Conservation (phyloP, 2,329 filamentous ascomycete genomes). For the Orbilia javanica region DNA sequence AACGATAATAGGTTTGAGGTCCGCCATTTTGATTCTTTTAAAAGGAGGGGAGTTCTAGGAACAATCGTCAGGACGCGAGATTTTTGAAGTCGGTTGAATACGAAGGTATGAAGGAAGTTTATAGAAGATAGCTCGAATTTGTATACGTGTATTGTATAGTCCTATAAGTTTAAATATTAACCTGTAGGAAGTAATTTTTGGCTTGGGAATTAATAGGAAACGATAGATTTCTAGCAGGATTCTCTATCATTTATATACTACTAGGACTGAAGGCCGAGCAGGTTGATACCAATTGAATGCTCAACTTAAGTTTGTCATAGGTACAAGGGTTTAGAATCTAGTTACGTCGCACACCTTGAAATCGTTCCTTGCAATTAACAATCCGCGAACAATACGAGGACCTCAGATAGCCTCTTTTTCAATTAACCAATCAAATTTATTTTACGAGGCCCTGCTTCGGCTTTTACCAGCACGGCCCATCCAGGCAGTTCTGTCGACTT, state of each 20-base stretch:
- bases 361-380: background rate
- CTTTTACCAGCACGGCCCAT: background rate
- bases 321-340: no score
- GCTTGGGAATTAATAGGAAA: background rate
- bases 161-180: background rate
- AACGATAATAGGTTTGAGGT: constrained; percentile 48
- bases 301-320: background rate
- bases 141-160: background rate
- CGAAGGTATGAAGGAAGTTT: no score
- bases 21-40: constrained; percentile 28
- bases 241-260: constrained; percentile 2
- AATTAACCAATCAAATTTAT: background rate
- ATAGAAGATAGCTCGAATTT: background rate
- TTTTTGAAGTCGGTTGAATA: background rate
- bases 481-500: background rate
- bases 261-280: background rate
- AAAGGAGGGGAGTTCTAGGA: background rate
- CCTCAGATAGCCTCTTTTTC: background rate
- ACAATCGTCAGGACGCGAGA: background rate
- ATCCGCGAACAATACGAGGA: background rate
- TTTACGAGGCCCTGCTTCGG: constrained; percentile 14
- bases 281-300: background rate
- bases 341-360: background rate
- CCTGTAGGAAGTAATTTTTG: background rate
- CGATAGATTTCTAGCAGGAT: background rate